A percentile compares a stretch with the other conserved stretches of the same genome.
These are phyloP conservation scores for Suillus sp. DNA, from an alignment of 768 basidiomycete genomes.

Conservation along the genomic window DNA sequence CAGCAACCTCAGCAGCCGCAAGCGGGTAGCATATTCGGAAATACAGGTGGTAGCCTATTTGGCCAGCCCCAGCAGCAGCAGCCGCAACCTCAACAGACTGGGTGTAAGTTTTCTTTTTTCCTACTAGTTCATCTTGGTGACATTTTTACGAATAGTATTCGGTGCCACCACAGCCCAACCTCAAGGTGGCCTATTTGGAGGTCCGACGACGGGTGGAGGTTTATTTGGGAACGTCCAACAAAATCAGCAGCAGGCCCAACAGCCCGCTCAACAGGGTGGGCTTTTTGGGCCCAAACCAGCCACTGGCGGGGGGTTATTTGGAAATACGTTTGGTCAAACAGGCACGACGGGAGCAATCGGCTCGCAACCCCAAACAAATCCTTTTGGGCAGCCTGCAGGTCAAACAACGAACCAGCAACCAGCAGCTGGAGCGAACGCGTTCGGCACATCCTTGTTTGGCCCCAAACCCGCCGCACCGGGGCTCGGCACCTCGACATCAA, in stretches of 20 bases:
- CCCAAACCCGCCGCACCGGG: conserved; percentile 51
- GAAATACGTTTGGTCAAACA: conserved; percentile 49
- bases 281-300: conserved; percentile 35
- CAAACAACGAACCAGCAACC: conserved; percentile 44
- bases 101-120: conserved; percentile 40
- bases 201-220: conserved; percentile 31
- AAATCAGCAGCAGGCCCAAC: conserved; percentile 41
- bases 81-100: conserved; percentile 42
- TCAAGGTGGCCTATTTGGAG: conserved; percentile 23
- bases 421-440: conserved; percentile 31
- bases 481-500: conserved; percentile 46
- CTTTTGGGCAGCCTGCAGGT: conserved; percentile 58
- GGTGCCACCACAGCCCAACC: conserved; percentile 34
- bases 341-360: conserved; percentile 33
- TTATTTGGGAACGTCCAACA: conserved; percentile 37
- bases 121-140: not conserved
- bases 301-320: conserved; percentile 45
- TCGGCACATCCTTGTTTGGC: conserved; percentile 51
- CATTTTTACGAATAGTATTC: not conserved
- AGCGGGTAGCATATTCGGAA: conserved; percentile 32
- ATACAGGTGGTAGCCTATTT: conserved; percentile 29
- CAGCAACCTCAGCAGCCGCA: conserved; percentile 19
- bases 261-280: conserved; percentile 32
- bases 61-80: conserved; percentile 40
- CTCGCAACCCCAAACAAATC: conserved; percentile 31